Conservation (phyloP, 2,329 filamentous ascomycete genomes). For the Sporothrix dimorphospora region DNA sequence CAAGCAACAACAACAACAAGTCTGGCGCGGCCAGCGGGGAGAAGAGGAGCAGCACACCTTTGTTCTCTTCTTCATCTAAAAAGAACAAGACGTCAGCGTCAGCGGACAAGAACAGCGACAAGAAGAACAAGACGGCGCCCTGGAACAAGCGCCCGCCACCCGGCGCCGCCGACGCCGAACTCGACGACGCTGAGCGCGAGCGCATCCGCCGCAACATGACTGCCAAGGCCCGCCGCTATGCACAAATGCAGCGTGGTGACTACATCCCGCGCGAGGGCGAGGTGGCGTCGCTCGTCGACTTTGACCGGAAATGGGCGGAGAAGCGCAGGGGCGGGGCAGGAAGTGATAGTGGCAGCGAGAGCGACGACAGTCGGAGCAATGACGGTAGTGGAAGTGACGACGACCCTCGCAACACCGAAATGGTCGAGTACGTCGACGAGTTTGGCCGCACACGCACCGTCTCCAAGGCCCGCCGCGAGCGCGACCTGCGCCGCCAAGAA, state of each 20-base stretch:
- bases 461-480: constrained; percentile 69
- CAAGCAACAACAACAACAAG: constrained; percentile 36
- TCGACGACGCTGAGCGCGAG: constrained; percentile 68
- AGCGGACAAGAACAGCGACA: neutral
- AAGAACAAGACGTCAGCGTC: neutral
- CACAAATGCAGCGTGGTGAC: constrained; percentile 88
- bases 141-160: constrained; percentile 45
- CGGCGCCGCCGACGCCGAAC: constrained; percentile 52
- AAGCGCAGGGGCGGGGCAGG: constrained; percentile 57
- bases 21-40: constrained; percentile 56
- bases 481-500: constrained; percentile 62
- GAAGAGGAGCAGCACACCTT: neutral
- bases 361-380: constrained; percentile 68
- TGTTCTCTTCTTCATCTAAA: neutral
- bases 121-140: constrained; percentile 36
- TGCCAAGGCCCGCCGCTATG: constrained; percentile 86
- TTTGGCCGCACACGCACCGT: constrained; percentile 81
- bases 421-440: constrained; percentile 89
- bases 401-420: constrained; percentile 54
- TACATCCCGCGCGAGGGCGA: constrained; percentile 69
- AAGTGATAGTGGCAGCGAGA: constrained; percentile 37
- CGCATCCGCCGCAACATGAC: constrained; percentile 81
- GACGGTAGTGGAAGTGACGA: constrained; percentile 51
- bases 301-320: constrained; percentile 94
- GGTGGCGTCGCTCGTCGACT: constrained; percentile 77